Evolutionary conservation across 805 yeast genomes (phyloP), one percentile per base, ranked within the genome.

Genomic region (Kodamaea lidongshanica): DNA sequence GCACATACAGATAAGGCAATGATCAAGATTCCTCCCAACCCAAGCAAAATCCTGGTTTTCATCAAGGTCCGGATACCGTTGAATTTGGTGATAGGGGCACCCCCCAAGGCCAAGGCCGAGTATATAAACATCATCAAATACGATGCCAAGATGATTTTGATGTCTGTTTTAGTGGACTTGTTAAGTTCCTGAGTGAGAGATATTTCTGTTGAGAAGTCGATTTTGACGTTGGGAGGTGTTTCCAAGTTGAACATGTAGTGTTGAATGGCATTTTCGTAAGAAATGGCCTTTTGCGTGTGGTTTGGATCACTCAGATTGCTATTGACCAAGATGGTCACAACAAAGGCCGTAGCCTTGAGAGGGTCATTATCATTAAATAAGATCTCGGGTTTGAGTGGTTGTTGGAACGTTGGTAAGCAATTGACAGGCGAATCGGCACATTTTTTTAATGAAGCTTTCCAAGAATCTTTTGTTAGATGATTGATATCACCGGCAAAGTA

Each of bases 381-480:
- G 12, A 86, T 42, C 31, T 78, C 74, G 16, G 76, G 72, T 42
- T 77, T 80, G 39, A 89, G 61, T 0, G 97, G 97, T 51, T 87
- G 96, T 47, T 85, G 95, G 56, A 88, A 89, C 0, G 78, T 57
- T 0, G 98, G 97, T 22, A 89, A 59, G 50, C 98, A 89, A 39
- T 74, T 79, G 2, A 89, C 96, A 0, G 97, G 97, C 1, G 85
- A 73, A 12, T 69, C 63, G 0, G 92, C 68, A 50, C 98, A 89
- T 3, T 56, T 48, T 31, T 62, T 46, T 7, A 89, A 48, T 31
- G 70, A 60, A 2, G 47, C 39, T 23, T 62, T 49, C 95, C 95
- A 89, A 13, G 59, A 58, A 1, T 42, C 44, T 21, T 72, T 72
- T 6, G 71, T 66, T 4, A 79, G 51, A 22, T 60, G 54, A 11